These are phyloP conservation scores for Apiospora arundinis DNA, from an alignment of 2,329 filamentous ascomycete species.

Conservation along the genomic window DNA sequence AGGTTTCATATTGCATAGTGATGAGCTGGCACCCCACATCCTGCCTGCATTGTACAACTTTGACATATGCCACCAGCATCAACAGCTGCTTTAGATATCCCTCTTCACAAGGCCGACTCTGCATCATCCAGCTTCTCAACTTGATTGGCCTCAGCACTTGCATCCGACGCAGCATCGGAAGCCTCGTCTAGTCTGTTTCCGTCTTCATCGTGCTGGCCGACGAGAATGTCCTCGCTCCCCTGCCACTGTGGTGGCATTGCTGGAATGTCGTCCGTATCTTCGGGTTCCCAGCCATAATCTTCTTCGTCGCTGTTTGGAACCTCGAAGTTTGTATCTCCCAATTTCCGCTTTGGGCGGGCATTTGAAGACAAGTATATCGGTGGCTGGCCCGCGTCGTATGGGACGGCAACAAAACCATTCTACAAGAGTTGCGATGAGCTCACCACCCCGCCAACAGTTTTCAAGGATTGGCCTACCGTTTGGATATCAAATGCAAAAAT, in stretches of 20 bases:
- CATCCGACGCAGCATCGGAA: constrained; percentile 20
- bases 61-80: background rate
- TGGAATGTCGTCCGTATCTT: constrained; percentile 67
- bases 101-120: background rate
- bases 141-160: background rate
- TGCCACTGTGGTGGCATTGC: constrained; percentile 70
- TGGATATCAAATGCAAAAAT: constrained; percentile 58
- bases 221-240: constrained; percentile 68
- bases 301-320: constrained; percentile 67
- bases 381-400: constrained; percentile 47
- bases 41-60: background rate
- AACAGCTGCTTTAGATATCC: background rate
- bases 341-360: constrained; percentile 66
- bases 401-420: constrained; percentile 51
- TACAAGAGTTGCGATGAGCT: constrained; percentile 34
- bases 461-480: constrained; percentile 43
- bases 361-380: constrained; percentile 42
- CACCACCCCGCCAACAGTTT: constrained; percentile 12
- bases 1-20: constrained; percentile 19
- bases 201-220: constrained; percentile 47
- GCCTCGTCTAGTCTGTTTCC: constrained; percentile 25
- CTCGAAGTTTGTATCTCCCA: constrained; percentile 65
- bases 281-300: constrained; percentile 75
- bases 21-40: constrained; percentile 18
- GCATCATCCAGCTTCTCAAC: background rate